Percentiles rank a stretch among this genome's conserved stretches.
Conservation (phyloP, 805 yeast genomes). For the Priceomyces castillae region DNA sequence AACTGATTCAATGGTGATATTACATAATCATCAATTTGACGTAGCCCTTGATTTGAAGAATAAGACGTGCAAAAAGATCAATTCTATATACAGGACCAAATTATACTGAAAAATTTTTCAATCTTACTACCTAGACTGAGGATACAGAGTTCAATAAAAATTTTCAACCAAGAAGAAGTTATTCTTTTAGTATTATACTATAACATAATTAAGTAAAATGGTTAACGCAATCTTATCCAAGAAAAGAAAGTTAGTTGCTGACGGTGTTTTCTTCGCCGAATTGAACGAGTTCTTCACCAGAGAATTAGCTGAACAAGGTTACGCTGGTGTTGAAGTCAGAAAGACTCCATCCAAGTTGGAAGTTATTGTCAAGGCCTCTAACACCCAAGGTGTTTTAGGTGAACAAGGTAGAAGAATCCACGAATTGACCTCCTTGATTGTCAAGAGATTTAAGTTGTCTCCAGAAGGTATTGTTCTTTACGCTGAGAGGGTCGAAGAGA, state of each 20-base stretch:
- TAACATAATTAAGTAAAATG: conserved; percentile 15
- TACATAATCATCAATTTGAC: no score
- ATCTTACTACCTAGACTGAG: background rate
- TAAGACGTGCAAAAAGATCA: no score
- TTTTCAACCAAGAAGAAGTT: background rate
- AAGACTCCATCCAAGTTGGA: conserved; percentile 97
- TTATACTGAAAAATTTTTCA: conserved; percentile 4
- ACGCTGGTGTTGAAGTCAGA: conserved; percentile 99
- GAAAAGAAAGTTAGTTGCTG: conserved; percentile 99
- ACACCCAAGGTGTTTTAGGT: conserved; percentile 98
- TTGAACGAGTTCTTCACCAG: conserved; percentile 99
- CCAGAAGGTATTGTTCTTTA: conserved; percentile 90
- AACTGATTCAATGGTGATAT: no score
- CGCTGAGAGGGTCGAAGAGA: conserved; percentile 99
- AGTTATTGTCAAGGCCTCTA: conserved; percentile 97
- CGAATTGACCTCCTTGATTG: conserved; percentile 95
- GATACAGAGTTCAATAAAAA: background rate
- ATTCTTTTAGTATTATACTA: conserved; percentile 1
- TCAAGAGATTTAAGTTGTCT: conserved; percentile 96
- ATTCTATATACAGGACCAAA: no score
- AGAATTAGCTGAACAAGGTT: conserved; percentile 99
- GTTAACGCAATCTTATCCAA: conserved; percentile 67
- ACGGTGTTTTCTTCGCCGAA: conserved; percentile 99
- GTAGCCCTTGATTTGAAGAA: no score
- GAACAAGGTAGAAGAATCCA: conserved; percentile 99